Base-by-base conservation (phyloP, 2,329 filamentous ascomycete species). In the Fusarium transvaalense region DNA sequence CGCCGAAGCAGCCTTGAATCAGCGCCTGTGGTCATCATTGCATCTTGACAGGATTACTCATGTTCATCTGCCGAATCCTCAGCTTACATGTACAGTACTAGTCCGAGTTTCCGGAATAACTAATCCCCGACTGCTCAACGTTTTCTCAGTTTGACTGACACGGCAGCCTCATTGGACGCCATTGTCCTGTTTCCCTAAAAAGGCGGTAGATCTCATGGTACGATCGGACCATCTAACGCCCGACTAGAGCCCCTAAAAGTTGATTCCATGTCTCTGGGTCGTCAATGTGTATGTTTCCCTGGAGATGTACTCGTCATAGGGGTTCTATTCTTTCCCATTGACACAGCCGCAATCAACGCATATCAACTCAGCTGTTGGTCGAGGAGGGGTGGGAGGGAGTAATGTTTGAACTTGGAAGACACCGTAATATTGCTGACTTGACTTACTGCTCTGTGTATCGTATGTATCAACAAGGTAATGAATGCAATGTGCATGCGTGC, bases 161-260 rank as follows among this genome's bases (percentile, higher is more conserved):
- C 38, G 23, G 19, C 37, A 19, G 31, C 38, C 37, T 66, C 34
- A 66, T 68, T 68, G 66, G 66, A 39, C 43, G 19, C 32, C 43
- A 50, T 47, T 10, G 39, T 58, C 58, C 51, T 43, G 34, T 55
- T 53, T 45, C 34, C 35, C 19, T 41, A n/a, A 46, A 61, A 39
- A 37, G 29, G 39, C 10, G 41, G 46, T 51, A 69, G 56, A 69
- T 62, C 61, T 69, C 56, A 69, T 67, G 66, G 59, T 67, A 59
- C 56, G 61, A 69, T 67, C 66, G 66, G 66, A 56, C 66, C 52
- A 66, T 25, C 45, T 31, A 55, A 63, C 63, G 54, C 52, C 66
- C 52, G 66, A 62, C 65, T 17, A 51, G 46, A 56, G 38, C 42
- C 41, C 50, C 47, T 10, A 46, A 34, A 61, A 25, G 25, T 27